Conservation (phyloP, 208 protist species). For the Trypanosoma conorhini region DNA sequence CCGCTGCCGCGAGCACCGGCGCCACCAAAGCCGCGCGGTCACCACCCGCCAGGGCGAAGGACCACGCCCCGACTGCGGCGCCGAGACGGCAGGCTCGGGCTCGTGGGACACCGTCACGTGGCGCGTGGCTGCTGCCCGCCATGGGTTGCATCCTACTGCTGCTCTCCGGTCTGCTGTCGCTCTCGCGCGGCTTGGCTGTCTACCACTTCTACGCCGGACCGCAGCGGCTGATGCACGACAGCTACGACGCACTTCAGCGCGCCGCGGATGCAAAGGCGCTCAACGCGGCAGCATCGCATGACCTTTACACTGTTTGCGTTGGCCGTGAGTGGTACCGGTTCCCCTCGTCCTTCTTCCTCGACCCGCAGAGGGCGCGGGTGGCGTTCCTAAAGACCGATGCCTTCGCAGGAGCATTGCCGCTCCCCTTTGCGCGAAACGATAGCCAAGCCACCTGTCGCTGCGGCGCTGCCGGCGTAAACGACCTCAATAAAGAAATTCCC, state of each 20-base stretch:
- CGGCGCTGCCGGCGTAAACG: constrained; percentile 42
- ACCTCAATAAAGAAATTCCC: constrained; percentile 45
- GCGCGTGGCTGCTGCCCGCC: constrained; percentile 8
- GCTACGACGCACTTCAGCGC: constrained; percentile 45
- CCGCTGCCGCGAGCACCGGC: too few relatives aligned
- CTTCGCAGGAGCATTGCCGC: constrained; percentile 45
- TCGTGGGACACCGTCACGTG: not conserved
- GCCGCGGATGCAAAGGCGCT: constrained; percentile 15
- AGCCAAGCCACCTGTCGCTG: constrained; percentile 39
- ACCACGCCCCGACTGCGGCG: not conserved
- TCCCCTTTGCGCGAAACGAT: constrained; percentile 31
- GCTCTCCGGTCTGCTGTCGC: constrained; percentile 52
- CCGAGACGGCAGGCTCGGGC: not conserved
- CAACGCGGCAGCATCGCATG: not conserved
- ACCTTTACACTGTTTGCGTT: constrained; percentile 79
- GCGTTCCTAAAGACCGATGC: constrained; percentile 41
- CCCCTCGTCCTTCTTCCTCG: constrained; percentile 92
- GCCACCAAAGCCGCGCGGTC: too few relatives aligned
- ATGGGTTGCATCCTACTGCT: constrained; percentile 39
- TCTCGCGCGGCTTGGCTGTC: constrained; percentile 62
- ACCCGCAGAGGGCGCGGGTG: constrained; percentile 33
- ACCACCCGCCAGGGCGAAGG: not conserved
- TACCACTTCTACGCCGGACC: constrained; percentile 78
- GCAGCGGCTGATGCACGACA: constrained; percentile 62
- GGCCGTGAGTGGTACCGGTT: constrained; percentile 96